phyloP scores from a whole-genome alignment of 2,329 filamentous ascomycete species.

The Nemania diffusa region DNA sequence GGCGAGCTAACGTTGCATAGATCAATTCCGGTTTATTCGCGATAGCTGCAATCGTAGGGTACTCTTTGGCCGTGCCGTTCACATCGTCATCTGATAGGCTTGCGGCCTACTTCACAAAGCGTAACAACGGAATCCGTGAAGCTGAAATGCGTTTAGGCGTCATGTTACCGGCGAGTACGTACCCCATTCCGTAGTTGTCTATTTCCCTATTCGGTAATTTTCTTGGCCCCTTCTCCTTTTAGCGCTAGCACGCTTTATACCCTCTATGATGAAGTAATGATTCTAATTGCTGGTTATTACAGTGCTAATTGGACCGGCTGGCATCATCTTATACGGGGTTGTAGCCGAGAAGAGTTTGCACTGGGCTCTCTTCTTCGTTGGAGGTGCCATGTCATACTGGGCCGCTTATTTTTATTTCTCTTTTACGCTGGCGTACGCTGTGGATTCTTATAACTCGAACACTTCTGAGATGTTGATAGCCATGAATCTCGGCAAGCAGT shows the following conservation, averaged over 20 bases:
- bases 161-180: constrained; percentile 47
- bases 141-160: constrained; percentile 57
- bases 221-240: not conserved
- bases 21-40: constrained; percentile 48
- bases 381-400: constrained; percentile 62
- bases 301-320: constrained; percentile 50
- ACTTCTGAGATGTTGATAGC: constrained; percentile 72
- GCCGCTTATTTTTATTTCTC: constrained; percentile 66
- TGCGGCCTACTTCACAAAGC: constrained; percentile 53
- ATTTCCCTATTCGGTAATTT: constrained; percentile 1
- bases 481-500: constrained; percentile 66
- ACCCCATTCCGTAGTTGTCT: not conserved
- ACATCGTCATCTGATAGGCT: constrained; percentile 52
- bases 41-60: constrained; percentile 53
- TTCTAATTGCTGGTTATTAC: constrained; percentile 15
- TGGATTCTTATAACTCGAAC: constrained; percentile 68
- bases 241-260: constrained; percentile 1
- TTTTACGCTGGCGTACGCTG: constrained; percentile 69
- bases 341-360: constrained; percentile 53
- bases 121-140: constrained; percentile 55
- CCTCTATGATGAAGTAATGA: not conserved
- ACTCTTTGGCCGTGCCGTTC: constrained; percentile 53
- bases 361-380: constrained; percentile 60
- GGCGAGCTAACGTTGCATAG: constrained; percentile 33
- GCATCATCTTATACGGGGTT: constrained; percentile 52